These are phyloP conservation scores for Aspergillus avenaceus DNA, from an alignment of 495 filamentous ascomycete species.

Conservation along the genomic window DNA sequence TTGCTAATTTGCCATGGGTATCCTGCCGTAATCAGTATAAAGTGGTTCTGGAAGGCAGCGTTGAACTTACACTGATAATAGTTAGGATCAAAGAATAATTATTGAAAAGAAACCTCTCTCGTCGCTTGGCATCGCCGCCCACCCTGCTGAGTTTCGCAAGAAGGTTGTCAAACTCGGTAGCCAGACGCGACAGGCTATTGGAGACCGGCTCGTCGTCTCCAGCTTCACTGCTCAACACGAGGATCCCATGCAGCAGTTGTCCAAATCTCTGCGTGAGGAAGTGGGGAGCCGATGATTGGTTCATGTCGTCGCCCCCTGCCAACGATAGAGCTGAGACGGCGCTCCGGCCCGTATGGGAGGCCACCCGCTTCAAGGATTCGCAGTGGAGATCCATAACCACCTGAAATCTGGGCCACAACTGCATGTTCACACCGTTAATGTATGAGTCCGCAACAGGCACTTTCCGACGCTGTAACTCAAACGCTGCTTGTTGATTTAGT, in stretches of 20 bases:
- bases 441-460: slow-evolving; percentile 86
- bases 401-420: slow-evolving; percentile 94
- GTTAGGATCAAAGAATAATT: slow-evolving; percentile 91
- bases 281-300: slow-evolving; percentile 81
- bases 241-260: slow-evolving; percentile 78
- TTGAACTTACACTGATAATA: slow-evolving; percentile 64
- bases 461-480: slow-evolving; percentile 86
- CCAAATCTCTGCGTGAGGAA: slow-evolving; percentile 89
- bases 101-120: slow-evolving; percentile 85
- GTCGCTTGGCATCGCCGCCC: slow-evolving; percentile 70
- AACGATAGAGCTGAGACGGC: slow-evolving; percentile 53
- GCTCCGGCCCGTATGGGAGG: slow-evolving; percentile 48
- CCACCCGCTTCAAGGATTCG: slow-evolving; percentile 68
- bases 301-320: slow-evolving; percentile 51
- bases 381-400: slow-evolving; percentile 88
- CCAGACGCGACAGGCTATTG: slow-evolving; percentile 68
- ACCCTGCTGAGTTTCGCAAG: slow-evolving; percentile 62
- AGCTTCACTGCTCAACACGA: slow-evolving; percentile 76
- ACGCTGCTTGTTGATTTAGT: slow-evolving; percentile 87
- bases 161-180: slow-evolving; percentile 74
- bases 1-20: slow-evolving; percentile 72
- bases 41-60: background rate
- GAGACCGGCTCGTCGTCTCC: slow-evolving; percentile 91
- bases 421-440: slow-evolving; percentile 92
- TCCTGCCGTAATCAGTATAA: slow-evolving; percentile 46